Percentiles rank a stretch among this genome's conserved stretches.
Conservation (phyloP, 78 protist genomes). For the Chrysochromulina tobinii region DNA sequence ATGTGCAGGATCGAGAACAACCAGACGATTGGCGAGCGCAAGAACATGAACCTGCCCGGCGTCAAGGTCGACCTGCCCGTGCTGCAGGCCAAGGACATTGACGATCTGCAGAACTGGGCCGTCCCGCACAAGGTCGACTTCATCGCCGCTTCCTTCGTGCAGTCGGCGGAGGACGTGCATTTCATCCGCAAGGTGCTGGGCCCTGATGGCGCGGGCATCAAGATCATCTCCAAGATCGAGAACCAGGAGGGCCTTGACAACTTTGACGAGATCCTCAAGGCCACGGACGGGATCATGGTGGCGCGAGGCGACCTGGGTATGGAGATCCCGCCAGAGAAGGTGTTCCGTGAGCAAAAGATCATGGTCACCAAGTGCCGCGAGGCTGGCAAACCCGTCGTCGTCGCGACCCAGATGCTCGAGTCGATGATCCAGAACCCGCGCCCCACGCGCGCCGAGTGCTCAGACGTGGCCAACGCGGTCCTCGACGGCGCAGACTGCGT, state of each 20-base stretch:
- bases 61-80: slow-evolving; percentile 59
- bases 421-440: slow-evolving; percentile 84
- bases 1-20: neutral
- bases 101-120: slow-evolving; percentile 61
- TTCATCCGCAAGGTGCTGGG: slow-evolving; percentile 41
- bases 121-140: slow-evolving; percentile 66
- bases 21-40: slow-evolving; percentile 55
- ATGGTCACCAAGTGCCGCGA: slow-evolving; percentile 72
- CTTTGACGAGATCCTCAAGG: slow-evolving; percentile 73
- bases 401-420: slow-evolving; percentile 29
- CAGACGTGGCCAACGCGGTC: slow-evolving; percentile 39
- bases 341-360: slow-evolving; percentile 82
- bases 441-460: slow-evolving; percentile 92
- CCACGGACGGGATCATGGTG: slow-evolving; percentile 87
- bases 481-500: slow-evolving; percentile 84
- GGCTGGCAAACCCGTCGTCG: slow-evolving; percentile 66
- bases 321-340: slow-evolving; percentile 80
- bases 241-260: slow-evolving; percentile 76
- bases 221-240: slow-evolving; percentile 89
- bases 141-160: slow-evolving; percentile 54
- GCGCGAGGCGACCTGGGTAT: slow-evolving; percentile 93
- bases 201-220: neutral
- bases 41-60: slow-evolving; percentile 80
- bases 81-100: slow-evolving; percentile 74
- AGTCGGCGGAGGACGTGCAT: slow-evolving; percentile 3